Evolutionary conservation across 352 stramenopile genomes (phyloP).

Genomic region (Globisporangium perplexum): DNA sequence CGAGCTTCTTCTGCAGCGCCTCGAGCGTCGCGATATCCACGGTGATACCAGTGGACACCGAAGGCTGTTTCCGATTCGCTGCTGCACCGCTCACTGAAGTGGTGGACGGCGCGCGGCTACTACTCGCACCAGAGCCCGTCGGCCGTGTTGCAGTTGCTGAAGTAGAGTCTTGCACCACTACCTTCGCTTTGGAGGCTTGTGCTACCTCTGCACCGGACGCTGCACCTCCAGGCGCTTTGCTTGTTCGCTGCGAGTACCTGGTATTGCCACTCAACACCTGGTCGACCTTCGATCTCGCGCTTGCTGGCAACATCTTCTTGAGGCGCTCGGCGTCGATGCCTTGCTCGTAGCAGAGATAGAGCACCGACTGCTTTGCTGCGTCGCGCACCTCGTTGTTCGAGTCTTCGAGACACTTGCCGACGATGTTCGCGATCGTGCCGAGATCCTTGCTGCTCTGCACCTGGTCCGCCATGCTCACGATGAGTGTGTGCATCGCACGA

Average conservation of each 20-base stretch:
- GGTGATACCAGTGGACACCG: background rate
- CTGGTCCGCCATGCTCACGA: slow-evolving; percentile 31
- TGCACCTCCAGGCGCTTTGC: slow-evolving; percentile 3
- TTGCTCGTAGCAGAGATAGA: slow-evolving; percentile 39
- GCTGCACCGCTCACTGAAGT: background rate
- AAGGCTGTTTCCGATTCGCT: background rate
- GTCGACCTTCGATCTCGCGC: slow-evolving; percentile 42
- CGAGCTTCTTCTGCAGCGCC: slow-evolving; percentile 38
- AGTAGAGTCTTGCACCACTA: background rate
- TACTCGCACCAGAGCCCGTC: background rate
- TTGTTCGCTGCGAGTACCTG: slow-evolving; percentile 8
- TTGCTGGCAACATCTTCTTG: slow-evolving; percentile 45
- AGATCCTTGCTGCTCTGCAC: slow-evolving; percentile 37
- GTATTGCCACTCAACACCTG: slow-evolving; percentile 26
- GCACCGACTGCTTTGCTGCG: slow-evolving; percentile 48
- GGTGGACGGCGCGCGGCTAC: background rate
- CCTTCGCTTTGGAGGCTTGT: slow-evolving; percentile 5
- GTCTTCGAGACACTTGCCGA: slow-evolving; percentile 65
- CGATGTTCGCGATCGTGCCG: slow-evolving; percentile 26
- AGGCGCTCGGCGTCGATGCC: slow-evolving; percentile 35
- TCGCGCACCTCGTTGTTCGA: slow-evolving; percentile 76
- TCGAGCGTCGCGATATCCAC: slow-evolving; percentile 36
- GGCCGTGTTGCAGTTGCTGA: background rate
- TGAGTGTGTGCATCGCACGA: slow-evolving; percentile 40
- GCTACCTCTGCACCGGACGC: background rate